These are phyloP conservation scores for Phytophthora pini DNA, from an alignment of 352 stramenopile genomes.

Conservation along the genomic window DNA sequence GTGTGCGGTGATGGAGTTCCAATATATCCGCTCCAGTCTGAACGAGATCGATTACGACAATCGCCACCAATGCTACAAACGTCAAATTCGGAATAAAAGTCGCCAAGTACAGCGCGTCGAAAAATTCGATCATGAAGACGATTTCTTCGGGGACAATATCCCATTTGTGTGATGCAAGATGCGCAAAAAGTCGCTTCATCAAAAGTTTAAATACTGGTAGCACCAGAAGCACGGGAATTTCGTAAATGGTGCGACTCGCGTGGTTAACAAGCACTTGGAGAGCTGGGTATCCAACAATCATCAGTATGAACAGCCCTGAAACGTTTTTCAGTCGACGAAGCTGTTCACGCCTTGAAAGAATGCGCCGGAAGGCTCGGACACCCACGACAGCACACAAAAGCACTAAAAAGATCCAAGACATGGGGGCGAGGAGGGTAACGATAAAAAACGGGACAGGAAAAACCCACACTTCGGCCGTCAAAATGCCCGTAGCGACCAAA, in stretches of 20 bases:
- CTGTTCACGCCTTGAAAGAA: constrained; percentile 4
- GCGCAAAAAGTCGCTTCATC: constrained; percentile 4
- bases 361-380: not conserved
- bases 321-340: constrained; percentile 9
- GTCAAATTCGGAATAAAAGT: constrained; percentile 10
- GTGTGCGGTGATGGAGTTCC: constrained; percentile 8
- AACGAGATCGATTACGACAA: constrained; percentile 8
- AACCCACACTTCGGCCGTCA: not conserved
- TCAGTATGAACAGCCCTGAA: not conserved
- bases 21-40: constrained; percentile 10
- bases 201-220: constrained; percentile 1
- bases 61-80: not conserved
- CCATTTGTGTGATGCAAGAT: constrained; percentile 7
- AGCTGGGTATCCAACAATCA: constrained; percentile 11
- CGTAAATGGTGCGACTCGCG: constrained; percentile 4
- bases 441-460: constrained; percentile 25
- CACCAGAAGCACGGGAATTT: constrained; percentile 9
- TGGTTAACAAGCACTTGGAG: constrained; percentile 7
- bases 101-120: constrained; percentile 11
- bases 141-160: constrained; percentile 23
- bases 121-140: constrained; percentile 22
- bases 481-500: not conserved
- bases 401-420: not conserved
- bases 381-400: constrained; percentile 1
- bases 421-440: not conserved